phyloP scores from a whole-genome alignment of 2,329 filamentous ascomycete genomes.

The Neofusicoccum umdonicola region DNA sequence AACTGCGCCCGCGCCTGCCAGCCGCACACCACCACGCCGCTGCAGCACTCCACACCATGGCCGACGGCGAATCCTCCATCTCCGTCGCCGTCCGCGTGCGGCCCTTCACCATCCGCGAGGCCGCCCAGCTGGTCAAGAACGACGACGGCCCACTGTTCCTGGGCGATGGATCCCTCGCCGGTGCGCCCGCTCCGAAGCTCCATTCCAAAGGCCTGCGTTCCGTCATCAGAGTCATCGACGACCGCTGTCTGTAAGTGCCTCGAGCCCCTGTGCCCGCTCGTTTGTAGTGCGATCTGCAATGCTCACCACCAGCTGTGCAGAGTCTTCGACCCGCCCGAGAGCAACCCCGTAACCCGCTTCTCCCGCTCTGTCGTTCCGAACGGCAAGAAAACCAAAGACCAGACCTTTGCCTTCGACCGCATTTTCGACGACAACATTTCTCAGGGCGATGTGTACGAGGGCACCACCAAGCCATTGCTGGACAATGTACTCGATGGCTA shows the following conservation, averaged over 20 bases:
- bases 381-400: slow-evolving; percentile 93
- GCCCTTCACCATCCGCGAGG: slow-evolving; percentile 81
- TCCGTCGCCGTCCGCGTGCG: slow-evolving; percentile 59
- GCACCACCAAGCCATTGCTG: slow-evolving; percentile 83
- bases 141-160: slow-evolving; percentile 90
- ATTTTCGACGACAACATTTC: slow-evolving; percentile 95
- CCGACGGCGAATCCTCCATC: slow-evolving; percentile 50
- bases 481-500: slow-evolving; percentile 96
- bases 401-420: slow-evolving; percentile 93
- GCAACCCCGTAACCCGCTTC: slow-evolving; percentile 87
- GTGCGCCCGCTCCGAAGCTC: slow-evolving; percentile 77
- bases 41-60: slow-evolving; percentile 12
- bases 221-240: slow-evolving; percentile 94
- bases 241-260: slow-evolving; percentile 75
- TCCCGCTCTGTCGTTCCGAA: slow-evolving; percentile 72
- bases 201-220: slow-evolving; percentile 81
- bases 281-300: slow-evolving; percentile 24
- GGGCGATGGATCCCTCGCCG: slow-evolving; percentile 95
- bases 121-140: slow-evolving; percentile 76
- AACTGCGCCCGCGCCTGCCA: neutral
- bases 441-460: slow-evolving; percentile 92
- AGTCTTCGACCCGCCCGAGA: slow-evolving; percentile 95
- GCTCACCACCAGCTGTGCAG: slow-evolving; percentile 48
- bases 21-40: slow-evolving; percentile 11
- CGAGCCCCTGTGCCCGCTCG: slow-evolving; percentile 5